A percentile compares a stretch with the other conserved stretches of the same genome.
Conservation (phyloP, 1,139 yeast species). For the Taphrina communis region DNA sequence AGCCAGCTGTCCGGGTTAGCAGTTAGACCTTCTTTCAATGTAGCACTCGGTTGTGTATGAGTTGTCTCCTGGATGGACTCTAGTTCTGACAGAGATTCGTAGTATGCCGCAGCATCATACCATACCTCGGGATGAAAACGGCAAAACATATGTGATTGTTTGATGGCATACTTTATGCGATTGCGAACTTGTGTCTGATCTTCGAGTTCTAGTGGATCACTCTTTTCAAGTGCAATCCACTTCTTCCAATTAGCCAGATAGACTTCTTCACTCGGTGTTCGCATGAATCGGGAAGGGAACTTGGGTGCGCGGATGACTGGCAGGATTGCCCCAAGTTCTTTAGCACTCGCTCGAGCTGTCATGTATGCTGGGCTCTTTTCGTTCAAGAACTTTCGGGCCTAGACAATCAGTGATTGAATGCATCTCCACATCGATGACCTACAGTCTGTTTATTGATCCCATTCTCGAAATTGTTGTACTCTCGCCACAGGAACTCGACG, state of each 20-base stretch:
- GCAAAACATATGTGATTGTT: conserved; percentile 70
- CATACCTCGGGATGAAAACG: conserved; percentile 83
- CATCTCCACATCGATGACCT: not conserved
- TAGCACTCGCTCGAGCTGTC: conserved; percentile 81
- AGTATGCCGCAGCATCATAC: conserved; percentile 67
- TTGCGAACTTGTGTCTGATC: conserved; percentile 54
- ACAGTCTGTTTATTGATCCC: conserved; percentile 68
- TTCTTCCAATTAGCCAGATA: conserved; percentile 63
- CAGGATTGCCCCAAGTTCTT: conserved; percentile 69
- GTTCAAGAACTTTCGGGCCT: conserved; percentile 75
- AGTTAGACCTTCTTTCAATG: conserved; percentile 62
- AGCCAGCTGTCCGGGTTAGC: conserved; percentile 77
- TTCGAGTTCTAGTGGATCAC: conserved; percentile 67
- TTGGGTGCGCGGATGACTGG: conserved; percentile 55
- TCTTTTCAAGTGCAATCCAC: conserved; percentile 82
- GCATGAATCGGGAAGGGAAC: conserved; percentile 56
- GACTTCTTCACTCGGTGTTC: conserved; percentile 54
- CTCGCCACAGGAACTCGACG: conserved; percentile 80
- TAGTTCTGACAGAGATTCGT: conserved; percentile 48
- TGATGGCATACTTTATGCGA: conserved; percentile 75
- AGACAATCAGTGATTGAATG: conserved; percentile 49
- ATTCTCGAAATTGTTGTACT: conserved; percentile 82
- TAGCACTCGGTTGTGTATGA: conserved; percentile 33
- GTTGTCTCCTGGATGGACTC: conserved; percentile 50
- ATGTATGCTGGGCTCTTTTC: conserved; percentile 86